Evolutionary conservation across 768 basidiomycete species (phyloP), one percentile per base, ranked within the genome.

Genomic region (Podaxis carcinomalis): DNA sequence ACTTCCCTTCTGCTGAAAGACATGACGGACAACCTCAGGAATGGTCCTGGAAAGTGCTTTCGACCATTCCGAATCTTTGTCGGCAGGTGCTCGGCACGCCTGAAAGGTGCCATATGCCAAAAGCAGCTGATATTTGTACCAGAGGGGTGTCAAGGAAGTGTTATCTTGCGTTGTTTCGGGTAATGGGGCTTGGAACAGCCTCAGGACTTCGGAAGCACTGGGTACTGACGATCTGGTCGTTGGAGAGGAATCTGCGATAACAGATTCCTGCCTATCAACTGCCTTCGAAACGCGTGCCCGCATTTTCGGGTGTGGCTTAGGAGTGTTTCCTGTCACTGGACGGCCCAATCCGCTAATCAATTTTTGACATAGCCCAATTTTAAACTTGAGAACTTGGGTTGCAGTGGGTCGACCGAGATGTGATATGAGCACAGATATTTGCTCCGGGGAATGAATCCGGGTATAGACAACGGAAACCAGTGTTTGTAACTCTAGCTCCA

Each of bases 361-460:
- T 65, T 72, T 77, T 59, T 75, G 74, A 62, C 76, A 78, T 21
- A 79, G 63, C 0, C 68, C 67, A n/a, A 78, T 65, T 65, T 79
- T 79, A 58, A 80, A 81, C 49, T 68, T 72, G 57, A 74, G 70
- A 14, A 72, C 65, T 4, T 73, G 69, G 39, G 68, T 55, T 3
- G 21, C 42, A 16, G 53, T 54, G 6, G 59, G 51, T 21, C 27
- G 59, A 7, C 35, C 36, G 44, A 61, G 59, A n/a, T 54, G 59
- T 7, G 59, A 42, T 36, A 61, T 47, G 32, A 61, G 52, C 42
- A 47, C 44, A n/a, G 51, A 39, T 36, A 61, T 25, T 47, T 47
- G 53, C 14, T 44, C 21, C 14, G 28, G 25, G 7, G 57, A 54
- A 10, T 46, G 50, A 9, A 79, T 62, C n/a, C 74, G 74, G 35